Conservation (phyloP, 2,329 filamentous ascomycete species). For the Scedosporium aurantiacum region DNA sequence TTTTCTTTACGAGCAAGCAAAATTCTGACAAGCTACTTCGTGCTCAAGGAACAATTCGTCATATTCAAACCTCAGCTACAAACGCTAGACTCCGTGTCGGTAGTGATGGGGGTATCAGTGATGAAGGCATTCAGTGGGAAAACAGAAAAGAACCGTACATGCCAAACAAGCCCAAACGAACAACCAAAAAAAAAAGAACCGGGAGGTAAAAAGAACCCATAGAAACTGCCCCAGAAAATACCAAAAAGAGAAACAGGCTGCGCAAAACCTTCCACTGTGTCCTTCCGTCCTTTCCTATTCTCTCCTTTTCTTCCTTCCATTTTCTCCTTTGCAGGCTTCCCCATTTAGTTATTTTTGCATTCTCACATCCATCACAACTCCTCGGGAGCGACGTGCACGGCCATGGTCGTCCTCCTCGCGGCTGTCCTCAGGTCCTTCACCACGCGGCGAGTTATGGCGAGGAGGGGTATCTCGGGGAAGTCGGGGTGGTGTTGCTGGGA, state of each 20-base stretch:
- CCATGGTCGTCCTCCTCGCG: not conserved
- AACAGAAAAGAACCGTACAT: not conserved
- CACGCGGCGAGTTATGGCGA: conserved; percentile 26
- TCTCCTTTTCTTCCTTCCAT: not conserved
- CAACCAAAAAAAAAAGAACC: conserved; percentile 8
- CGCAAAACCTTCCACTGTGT: not conserved
- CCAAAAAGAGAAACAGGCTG: not conserved
- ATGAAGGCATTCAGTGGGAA: not conserved
- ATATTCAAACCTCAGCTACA: not conserved
- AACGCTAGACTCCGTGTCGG: not conserved
- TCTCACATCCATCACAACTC: not conserved
- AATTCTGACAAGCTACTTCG: too few species aligned
- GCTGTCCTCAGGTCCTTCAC: conserved; percentile 22
- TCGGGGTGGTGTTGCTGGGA: conserved; percentile 39
- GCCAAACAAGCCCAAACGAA: not conserved
- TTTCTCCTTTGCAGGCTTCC: not conserved
- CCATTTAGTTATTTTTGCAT: not conserved
- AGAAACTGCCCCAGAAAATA: not conserved
- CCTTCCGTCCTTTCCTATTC: not conserved
- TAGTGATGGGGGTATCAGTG: not conserved
- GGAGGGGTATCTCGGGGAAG: conserved; percentile 48
- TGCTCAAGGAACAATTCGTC: not conserved
- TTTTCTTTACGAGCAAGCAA: too few species aligned
- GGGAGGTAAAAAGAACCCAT: not conserved
- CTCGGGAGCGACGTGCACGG: not conserved